Percentiles rank a stretch among this genome's conserved stretches.
These are phyloP conservation scores for Cyberlindnera japonica DNA, from an alignment of 805 yeast genomes.

Conservation along the genomic window DNA sequence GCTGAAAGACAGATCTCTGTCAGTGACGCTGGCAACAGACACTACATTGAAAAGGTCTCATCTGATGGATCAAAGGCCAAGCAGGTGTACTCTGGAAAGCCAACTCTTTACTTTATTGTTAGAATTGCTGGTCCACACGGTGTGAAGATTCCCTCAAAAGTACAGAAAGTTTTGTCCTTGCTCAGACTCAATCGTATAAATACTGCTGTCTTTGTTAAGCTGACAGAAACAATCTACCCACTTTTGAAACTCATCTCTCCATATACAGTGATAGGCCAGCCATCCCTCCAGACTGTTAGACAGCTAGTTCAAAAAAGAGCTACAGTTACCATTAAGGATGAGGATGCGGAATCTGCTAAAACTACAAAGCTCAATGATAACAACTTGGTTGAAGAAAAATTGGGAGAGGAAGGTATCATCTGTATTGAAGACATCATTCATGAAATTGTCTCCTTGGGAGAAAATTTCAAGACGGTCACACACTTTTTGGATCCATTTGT, in stretches of 20 bases:
- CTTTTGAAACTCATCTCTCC: conserved; percentile 67
- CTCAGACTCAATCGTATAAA: conserved; percentile 58
- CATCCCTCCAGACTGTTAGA: conserved; percentile 70
- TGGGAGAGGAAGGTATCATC: conserved; percentile 66
- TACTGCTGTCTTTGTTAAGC: conserved; percentile 69
- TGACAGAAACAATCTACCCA: conserved; percentile 55
- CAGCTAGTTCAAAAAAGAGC: conserved; percentile 76
- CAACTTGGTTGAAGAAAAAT: conserved; percentile 66
- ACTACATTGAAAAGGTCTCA: conserved; percentile 32
- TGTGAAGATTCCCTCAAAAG: conserved; percentile 62
- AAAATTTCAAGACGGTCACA: conserved; percentile 54
- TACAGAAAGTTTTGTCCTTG: conserved; percentile 53
- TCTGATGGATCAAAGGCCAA: conserved; percentile 32
- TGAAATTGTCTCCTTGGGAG: conserved; percentile 63
- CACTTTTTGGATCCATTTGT: conserved; percentile 68
- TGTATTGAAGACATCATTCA: conserved; percentile 81
- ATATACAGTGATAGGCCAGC: conserved; percentile 68
- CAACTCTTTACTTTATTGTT: conserved; percentile 59
- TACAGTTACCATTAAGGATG: conserved; percentile 40
- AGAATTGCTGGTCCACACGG: conserved; percentile 65
- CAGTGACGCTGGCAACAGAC: conserved; percentile 26
- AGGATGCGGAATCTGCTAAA: conserved; percentile 32
- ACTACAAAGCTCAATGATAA: conserved; percentile 64
- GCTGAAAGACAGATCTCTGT: conserved; percentile 40
- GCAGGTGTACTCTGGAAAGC: conserved; percentile 38